phyloP scores from a whole-genome alignment of 306 rosid species.

The Vigna mungo region DNA sequence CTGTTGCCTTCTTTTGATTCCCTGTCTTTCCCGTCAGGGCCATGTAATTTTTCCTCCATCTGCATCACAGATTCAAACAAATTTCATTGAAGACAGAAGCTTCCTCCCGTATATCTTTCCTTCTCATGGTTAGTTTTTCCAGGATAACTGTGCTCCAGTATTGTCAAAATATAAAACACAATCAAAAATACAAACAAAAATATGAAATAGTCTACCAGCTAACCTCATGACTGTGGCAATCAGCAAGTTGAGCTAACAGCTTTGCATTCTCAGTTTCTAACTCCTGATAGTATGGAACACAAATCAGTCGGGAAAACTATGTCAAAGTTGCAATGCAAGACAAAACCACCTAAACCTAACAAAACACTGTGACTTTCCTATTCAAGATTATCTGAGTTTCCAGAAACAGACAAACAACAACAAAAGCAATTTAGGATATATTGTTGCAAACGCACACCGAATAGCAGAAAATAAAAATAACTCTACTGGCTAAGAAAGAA shows the following conservation, averaged over 20 bases:
- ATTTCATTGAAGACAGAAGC: conserved; percentile 29
- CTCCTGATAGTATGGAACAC: conserved; percentile 54
- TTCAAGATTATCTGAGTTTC: neutral
- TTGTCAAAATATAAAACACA: conserved; percentile 20
- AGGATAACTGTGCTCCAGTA: neutral
- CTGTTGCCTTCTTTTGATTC: conserved; percentile 40
- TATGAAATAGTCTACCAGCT: conserved; percentile 26
- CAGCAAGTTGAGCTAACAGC: conserved; percentile 65
- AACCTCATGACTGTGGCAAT: conserved; percentile 63
- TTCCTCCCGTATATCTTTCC: neutral
- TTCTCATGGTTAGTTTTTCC: conserved; percentile 4
- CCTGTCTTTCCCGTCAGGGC: conserved; percentile 40
- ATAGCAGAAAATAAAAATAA: neutral
- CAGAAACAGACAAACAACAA: neutral
- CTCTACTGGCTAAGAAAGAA: neutral
- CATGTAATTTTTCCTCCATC: conserved; percentile 52
- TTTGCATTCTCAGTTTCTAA: conserved; percentile 71
- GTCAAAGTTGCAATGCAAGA: neutral
- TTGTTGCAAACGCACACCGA: neutral
- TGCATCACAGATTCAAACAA: conserved; percentile 52
- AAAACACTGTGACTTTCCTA: neutral
- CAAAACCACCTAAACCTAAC: conserved; percentile 13
- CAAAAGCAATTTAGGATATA: neutral
- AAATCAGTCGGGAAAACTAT: conserved; percentile 19
- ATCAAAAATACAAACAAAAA: conserved; percentile 13